These are phyloP conservation scores for Alternaria consortialis DNA, from an alignment of 2,329 filamentous ascomycete genomes.

Conservation along the genomic window DNA sequence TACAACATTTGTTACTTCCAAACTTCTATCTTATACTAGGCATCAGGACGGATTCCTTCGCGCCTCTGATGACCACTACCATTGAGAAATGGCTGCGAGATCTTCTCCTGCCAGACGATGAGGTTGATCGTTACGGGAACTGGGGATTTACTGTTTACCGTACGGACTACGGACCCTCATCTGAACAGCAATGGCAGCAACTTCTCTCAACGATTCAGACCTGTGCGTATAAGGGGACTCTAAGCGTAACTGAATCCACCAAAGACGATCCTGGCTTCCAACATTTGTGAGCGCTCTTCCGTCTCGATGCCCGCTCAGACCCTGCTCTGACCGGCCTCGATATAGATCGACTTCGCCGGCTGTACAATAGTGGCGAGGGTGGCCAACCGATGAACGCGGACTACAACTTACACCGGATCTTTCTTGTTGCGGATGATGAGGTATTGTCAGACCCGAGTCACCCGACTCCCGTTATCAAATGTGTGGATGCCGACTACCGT, in stretches of 20 bases:
- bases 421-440: conserved; percentile 21
- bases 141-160: conserved; percentile 32
- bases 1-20: background rate
- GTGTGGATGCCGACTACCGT: conserved; percentile 17
- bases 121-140: background rate
- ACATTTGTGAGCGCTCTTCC: conserved; percentile 20
- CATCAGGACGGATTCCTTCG: background rate
- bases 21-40: background rate
- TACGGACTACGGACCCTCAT: conserved; percentile 18
- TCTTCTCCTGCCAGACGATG: background rate
- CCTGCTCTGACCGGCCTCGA: conserved; percentile 15
- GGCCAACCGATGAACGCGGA: conserved; percentile 21
- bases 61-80: background rate
- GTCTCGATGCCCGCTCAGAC: conserved; percentile 25
- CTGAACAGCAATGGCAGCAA: conserved; percentile 25
- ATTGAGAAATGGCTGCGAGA: background rate
- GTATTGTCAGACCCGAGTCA: conserved; percentile 12
- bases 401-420: conserved; percentile 11
- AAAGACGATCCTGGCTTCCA: conserved; percentile 16
- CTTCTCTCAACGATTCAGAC: conserved; percentile 22
- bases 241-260: background rate
- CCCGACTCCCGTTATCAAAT: conserved; percentile 12
- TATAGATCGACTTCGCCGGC: conserved; percentile 22
- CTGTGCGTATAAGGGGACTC: conserved; percentile 1
- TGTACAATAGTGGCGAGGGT: conserved; percentile 19